Evolutionary conservation across 2,329 filamentous ascomycete species (phyloP).

Genomic region (Intubia oerlemansii): DNA sequence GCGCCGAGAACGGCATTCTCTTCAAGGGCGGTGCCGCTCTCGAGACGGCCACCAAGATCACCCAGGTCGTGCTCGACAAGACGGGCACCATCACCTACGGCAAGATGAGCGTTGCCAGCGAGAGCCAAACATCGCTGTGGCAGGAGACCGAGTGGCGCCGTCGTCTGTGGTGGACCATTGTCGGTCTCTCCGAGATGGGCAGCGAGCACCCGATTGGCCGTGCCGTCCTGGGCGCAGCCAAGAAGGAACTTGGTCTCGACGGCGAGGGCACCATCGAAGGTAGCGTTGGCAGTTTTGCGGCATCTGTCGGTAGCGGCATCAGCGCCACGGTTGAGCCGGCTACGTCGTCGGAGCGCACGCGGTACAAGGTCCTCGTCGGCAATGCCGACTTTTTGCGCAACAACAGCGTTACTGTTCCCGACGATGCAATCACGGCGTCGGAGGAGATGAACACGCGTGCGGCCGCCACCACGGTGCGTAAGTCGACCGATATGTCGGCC

Average conservation of each 20-base stretch:
- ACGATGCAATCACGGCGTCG: constrained; percentile 39
- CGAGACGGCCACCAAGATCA: constrained; percentile 77
- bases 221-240: constrained; percentile 59
- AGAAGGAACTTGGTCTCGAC: constrained; percentile 50
- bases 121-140: constrained; percentile 49
- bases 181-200: constrained; percentile 86
- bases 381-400: constrained; percentile 59
- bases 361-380: constrained; percentile 65
- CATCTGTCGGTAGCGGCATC: constrained; percentile 67
- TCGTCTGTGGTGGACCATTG: constrained; percentile 82
- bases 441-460: constrained; percentile 31
- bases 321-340: constrained; percentile 63
- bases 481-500: constrained; percentile 20
- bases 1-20: constrained; percentile 88
- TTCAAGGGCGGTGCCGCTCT: constrained; percentile 88
- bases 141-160: constrained; percentile 42
- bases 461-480: constrained; percentile 3
- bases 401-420: constrained; percentile 44
- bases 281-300: constrained; percentile 66
- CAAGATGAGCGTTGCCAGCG: constrained; percentile 76
- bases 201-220: constrained; percentile 94
- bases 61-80: constrained; percentile 83
- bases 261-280: constrained; percentile 60
- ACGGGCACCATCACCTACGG: constrained; percentile 87
- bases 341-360: constrained; percentile 39